A percentile compares a stretch with the other conserved stretches of the same genome.
phyloP scores from a whole-genome alignment of 176 grass and related monocot species.

The Raddia guianensis region DNA sequence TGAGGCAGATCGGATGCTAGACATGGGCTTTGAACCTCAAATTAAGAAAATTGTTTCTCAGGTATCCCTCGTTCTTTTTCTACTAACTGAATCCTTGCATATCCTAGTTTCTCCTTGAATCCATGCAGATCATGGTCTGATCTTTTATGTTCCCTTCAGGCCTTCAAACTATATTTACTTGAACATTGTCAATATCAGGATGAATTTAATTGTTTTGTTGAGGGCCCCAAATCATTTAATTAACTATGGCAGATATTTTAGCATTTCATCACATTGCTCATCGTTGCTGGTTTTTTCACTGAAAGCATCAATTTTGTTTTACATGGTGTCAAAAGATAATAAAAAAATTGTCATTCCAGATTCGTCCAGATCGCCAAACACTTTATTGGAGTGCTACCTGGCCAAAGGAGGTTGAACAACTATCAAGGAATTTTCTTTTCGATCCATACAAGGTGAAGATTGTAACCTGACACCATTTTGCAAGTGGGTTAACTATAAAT shows the following conservation, averaged over 20 bases:
- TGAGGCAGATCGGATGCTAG: conserved; percentile 95
- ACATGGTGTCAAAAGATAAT: conserved; percentile 22
- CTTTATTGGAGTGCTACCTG: conserved; percentile 99
- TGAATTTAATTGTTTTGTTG: conserved; percentile 36
- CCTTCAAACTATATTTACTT: conserved; percentile 12
- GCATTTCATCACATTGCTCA: neutral
- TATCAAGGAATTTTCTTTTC: conserved; percentile 89
- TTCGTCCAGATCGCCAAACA: conserved; percentile 96
- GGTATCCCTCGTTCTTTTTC: conserved; percentile 45
- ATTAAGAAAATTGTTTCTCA: conserved; percentile 99
- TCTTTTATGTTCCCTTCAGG: neutral
- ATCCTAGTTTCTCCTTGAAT: neutral
- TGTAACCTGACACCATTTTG: conserved; percentile 21
- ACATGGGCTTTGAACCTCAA: conserved; percentile 99
- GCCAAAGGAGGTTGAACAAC: conserved; percentile 97
- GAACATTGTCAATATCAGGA: conserved; percentile 3
- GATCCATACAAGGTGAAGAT: conserved; percentile 85
- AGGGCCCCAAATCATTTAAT: neutral
- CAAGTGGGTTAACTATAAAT: conserved; percentile 19
- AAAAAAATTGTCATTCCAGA: conserved; percentile 52
- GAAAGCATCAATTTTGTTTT: neutral
- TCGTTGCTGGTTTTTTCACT: neutral
- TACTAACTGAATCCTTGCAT: neutral
- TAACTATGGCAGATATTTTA: neutral
- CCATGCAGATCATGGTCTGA: neutral